Percentiles rank a stretch among this genome's conserved stretches.
These are phyloP conservation scores for Cutaneotrichosporon cavernicola DNA, from an alignment of 1,284 basidiomycete genomes.

Conservation along the genomic window DNA sequence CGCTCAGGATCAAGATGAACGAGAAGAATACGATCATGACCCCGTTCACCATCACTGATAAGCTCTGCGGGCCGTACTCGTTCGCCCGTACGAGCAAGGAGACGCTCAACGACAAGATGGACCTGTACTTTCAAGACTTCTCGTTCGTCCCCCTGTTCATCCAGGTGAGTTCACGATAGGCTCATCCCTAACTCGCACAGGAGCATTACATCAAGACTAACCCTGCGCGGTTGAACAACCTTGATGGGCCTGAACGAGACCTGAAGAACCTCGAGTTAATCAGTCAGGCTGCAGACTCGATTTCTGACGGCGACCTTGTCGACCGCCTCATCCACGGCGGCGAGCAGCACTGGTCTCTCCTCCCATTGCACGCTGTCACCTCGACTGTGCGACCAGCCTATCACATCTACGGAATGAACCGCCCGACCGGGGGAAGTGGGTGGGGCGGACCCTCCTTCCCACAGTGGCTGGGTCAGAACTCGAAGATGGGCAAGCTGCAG, in stretches of 20 bases:
- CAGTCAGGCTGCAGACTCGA: constrained; percentile 80
- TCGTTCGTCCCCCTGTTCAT: constrained; percentile 92
- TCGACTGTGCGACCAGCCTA: constrained; percentile 85
- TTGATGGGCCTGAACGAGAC: constrained; percentile 64
- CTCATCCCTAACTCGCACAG: constrained; percentile 34
- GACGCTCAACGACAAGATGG: constrained; percentile 87
- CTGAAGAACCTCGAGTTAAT: constrained; percentile 78
- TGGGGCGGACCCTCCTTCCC: constrained; percentile 76
- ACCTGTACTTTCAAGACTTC: constrained; percentile 94
- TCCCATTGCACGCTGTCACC: constrained; percentile 88
- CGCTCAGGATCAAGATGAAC: constrained; percentile 73
- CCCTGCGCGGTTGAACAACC: constrained; percentile 61
- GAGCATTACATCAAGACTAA: constrained; percentile 87
- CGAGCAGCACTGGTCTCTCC: constrained; percentile 93
- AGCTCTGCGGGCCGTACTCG: constrained; percentile 83
- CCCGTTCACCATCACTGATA: constrained; percentile 82
- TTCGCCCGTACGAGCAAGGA: constrained; percentile 79
- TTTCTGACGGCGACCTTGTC: constrained; percentile 94
- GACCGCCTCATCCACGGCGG: constrained; percentile 94
- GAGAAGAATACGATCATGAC: constrained; percentile 89
- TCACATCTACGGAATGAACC: constrained; percentile 66
- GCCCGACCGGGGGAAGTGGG: constrained; percentile 50
- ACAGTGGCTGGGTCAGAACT: constrained; percentile 97
- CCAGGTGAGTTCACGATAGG: constrained; percentile 52
- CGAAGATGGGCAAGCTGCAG: constrained; percentile 78